Evolutionary conservation across 345 rosid species (phyloP), one percentile per base, ranked within the genome.

Genomic region (Moringa oleifera): DNA sequence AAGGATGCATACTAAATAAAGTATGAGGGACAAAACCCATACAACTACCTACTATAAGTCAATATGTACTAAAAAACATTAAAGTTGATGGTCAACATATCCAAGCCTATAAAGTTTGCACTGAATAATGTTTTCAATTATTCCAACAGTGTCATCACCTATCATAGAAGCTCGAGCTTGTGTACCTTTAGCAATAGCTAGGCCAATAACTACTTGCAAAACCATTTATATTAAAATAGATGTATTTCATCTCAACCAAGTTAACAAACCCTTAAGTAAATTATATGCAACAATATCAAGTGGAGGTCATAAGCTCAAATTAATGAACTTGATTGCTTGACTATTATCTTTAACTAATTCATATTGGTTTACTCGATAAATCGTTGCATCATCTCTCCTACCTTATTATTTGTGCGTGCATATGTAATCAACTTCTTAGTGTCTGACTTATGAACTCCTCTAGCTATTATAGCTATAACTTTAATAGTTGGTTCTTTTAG

Each of bases 81-180:
- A n/a, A n/a, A n/a, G n/a, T n/a, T n/a, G n/a, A n/a, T n/a, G n/a
- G 60, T 96, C 98, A 73, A 93, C 85, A 69, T 96, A 93, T 73
- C 98, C 98, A 58, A 97, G 96, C 71, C 97, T 82, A 85, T 90
- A 93, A 51, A 93, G 78, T 78, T 85, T 93, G 96, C 97, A 83
- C 7, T 88, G 81, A 68, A 90, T 82, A 56, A 90, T 88, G 72
- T 93, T 93, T 65, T 90, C 98, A 56, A 90, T 83, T 63, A 97
- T 93, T 76, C 98, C 98, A 41, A 97, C 97, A 78, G 98, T 93
- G 80, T 93, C 98, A 56, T n/a, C n/a, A n/a, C 98, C 98, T 33
- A 93, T 93, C 80, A 88, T 93, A 78, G 90, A 90, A 59, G 98
- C 97, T 68, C 98, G 97, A 71, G 92, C 98, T 81, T 90, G 97